A percentile compares a stretch with the other conserved stretches of the same genome.
Evolutionary conservation across 345 rosid species (phyloP).

Genomic region (Cardamine resedifolia): DNA sequence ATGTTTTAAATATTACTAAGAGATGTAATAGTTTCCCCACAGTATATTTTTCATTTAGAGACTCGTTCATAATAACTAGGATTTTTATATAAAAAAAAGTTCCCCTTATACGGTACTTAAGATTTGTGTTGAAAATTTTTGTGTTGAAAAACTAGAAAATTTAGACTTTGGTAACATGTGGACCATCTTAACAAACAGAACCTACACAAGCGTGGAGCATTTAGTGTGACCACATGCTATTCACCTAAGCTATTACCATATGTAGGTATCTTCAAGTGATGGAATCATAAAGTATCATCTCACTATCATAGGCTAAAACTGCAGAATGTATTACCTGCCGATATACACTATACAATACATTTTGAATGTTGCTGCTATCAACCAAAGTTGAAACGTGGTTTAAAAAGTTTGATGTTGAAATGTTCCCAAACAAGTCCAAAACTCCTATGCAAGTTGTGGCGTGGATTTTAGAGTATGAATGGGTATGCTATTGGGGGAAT

Average conservation of each 20-base stretch:
- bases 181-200: constrained; percentile 33
- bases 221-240: constrained; percentile 35
- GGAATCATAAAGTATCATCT: constrained; percentile 25
- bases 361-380: constrained; percentile 15
- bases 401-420: constrained; percentile 30
- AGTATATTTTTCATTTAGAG: neutral
- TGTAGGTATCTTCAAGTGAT: constrained; percentile 22
- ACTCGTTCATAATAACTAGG: neutral
- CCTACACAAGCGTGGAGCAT: constrained; percentile 34
- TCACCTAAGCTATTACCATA: constrained; percentile 39
- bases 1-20: neutral
- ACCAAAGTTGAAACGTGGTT: constrained; percentile 19
- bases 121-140: neutral
- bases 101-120: neutral
- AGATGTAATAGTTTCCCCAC: neutral
- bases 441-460: neutral
- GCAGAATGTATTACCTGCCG: constrained; percentile 9
- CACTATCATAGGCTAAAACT: constrained; percentile 22
- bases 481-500: neutral
- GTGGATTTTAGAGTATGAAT: neutral
- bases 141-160: neutral
- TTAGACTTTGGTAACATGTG: constrained; percentile 23
- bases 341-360: neutral
- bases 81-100: neutral
- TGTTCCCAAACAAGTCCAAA: constrained; percentile 19